Conservation (phyloP, 2,329 filamentous ascomycete genomes). For the Alternaria sp. region DNA sequence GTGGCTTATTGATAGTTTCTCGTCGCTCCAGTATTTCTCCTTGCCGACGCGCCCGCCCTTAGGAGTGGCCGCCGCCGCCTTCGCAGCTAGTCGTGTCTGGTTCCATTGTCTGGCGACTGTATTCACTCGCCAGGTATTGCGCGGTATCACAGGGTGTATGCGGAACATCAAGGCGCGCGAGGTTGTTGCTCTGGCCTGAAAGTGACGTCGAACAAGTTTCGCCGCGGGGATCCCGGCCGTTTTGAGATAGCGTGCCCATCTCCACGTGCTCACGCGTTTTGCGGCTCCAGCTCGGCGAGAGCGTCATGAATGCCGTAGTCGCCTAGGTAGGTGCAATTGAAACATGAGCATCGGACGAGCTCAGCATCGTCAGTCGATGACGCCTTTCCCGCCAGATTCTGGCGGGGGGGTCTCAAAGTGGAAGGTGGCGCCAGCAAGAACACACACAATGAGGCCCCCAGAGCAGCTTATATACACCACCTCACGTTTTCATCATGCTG, state of each 20-base stretch:
- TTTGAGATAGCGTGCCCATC: slow-evolving; percentile 12
- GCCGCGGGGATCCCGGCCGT: slow-evolving; percentile 15
- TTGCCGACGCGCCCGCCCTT: too few relatives aligned
- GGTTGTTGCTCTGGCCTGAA: slow-evolving; percentile 6
- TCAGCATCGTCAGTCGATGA: neutral
- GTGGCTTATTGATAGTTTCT: slow-evolving; percentile 22
- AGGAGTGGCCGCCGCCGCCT: neutral
- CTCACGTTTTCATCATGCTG: slow-evolving; percentile 3
- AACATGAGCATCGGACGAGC: neutral
- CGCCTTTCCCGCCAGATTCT: neutral
- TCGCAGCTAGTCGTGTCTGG: slow-evolving; percentile 12
- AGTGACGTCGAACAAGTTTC: neutral
- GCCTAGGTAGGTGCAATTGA: neutral
- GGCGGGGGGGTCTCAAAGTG: slow-evolving; percentile 5
- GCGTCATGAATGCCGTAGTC: neutral
- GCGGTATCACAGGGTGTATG: slow-evolving; percentile 22
- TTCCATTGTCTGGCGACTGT: neutral
- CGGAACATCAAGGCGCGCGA: slow-evolving; percentile 27
- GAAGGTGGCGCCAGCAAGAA: slow-evolving; percentile 10
- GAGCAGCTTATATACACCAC: neutral
- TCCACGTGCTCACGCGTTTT: slow-evolving; percentile 18
- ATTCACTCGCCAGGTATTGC: slow-evolving; percentile 9
- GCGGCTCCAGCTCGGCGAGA: neutral
- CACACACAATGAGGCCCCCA: slow-evolving; percentile 11
- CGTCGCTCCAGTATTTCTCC: slow-evolving; percentile 19